Base-by-base conservation (phyloP, 768 basidiomycete species). In the Boletus subparvulus region DNA sequence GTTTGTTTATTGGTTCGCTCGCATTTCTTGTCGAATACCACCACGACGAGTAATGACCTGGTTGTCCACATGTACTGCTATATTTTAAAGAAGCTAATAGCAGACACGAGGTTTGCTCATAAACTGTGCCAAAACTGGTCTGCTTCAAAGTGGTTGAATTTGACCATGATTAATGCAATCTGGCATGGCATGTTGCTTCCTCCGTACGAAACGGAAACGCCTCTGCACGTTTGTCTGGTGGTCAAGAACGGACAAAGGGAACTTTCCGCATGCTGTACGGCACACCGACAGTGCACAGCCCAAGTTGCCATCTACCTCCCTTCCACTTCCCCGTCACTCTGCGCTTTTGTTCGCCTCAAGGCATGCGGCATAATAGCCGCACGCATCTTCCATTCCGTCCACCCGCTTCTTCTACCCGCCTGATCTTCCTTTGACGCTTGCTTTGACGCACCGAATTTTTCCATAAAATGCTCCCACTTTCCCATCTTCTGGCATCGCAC, bases 321-420 rank as follows among this genome's bases (percentile, higher is more conserved):
- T 45, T 28, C 28, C 19, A 47, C 46, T 6, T 19, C 16, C 24
- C 39, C 26, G 36, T 39, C 45, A 8, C 17, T 42, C n/a, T 6
- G n/a, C 46, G 36, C 58, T 54, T 58, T 60, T 67, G 63, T 68
- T 45, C 50, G 42, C 63, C 61, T 66, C 57, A 54, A 68, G 66
- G 64, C 62, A 59, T 67, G 66, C 48, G 36, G 52, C 49, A 61
- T 40, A 59, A 56, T 35, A 55, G 17, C 52, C 26, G 24, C 24
- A 33, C 36, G 24, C 45, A n/a, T 39, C 46, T 55, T 59, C 43
- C 50, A 47, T 16, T 51, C 28, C 36, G 11, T 47, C 37, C 39
- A 28, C 49, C 39, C 42, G 28, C 47, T 26, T 57, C 16, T 36
- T 55, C 36, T 42, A 43, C 48, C 30, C 26, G 11, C 13, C 4